Base-by-base conservation (phyloP, 139 green algal species). In the Pleodorina starrii region DNA sequence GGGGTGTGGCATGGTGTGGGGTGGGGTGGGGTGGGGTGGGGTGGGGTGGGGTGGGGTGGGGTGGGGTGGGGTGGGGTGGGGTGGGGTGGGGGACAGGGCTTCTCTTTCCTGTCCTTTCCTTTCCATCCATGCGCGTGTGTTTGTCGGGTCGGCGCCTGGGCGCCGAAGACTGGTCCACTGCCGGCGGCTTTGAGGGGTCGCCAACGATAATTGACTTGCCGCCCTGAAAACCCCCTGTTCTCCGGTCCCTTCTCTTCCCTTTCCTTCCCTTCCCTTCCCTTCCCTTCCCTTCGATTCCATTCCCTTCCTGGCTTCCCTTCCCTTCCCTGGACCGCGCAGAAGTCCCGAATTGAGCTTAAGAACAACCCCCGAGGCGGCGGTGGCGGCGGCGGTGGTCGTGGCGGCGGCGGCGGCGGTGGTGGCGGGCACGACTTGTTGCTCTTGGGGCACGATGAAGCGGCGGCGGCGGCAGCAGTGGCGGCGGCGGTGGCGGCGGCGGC, bases 301-400 rank as follows among this genome's bases (percentile, higher is more conserved):
- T 25, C 2, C 3, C 7, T 25, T 66, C 25, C 29, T 12, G 5
- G 7, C 29, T 25, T 66, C 3, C 29, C 5, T 66, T 5, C n/a
- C n/a, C 29, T 25, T 66, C 3, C 29, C 54, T 66, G 54, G 25
- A 66, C 21, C 2, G 32, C 5, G n/a, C 86, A 91, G 66, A 87
- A 90, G 44, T 86, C 79, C 11, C 86, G 90, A 6, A 36, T 93
- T 25, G 86, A 93, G 72, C 72, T 91, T 9, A 93, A 84, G 42
- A 46, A 38, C 29, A n/a, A 50, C 54, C 29, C 71, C 29, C 36
- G 80, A 6, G 57, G 57, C 57, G 36, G 79, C 0, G 25, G 35
- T 40, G 36, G 79, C 0, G 25, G 35, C 6, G 35, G 84, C 27
- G 84, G 38, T 14, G n/a, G 71, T 17, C 10, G 71, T 0, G 51